These are phyloP conservation scores for Colletotrichum phormii DNA, from an alignment of 2,329 filamentous ascomycete species.

Conservation along the genomic window DNA sequence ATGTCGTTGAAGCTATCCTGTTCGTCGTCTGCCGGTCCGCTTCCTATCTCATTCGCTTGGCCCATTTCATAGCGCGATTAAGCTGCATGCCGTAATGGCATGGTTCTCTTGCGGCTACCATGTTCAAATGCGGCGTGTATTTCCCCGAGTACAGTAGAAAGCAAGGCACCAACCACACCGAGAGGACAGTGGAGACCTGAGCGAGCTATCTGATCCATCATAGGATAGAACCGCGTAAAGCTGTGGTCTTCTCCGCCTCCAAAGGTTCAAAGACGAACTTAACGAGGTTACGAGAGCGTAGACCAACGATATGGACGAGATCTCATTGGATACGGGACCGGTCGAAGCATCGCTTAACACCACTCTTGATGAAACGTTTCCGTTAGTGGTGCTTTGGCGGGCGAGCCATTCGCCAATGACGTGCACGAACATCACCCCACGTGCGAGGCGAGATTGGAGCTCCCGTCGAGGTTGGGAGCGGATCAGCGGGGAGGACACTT, in stretches of 20 bases:
- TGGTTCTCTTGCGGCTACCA: background rate
- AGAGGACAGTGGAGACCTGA: background rate
- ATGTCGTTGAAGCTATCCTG: constrained; percentile 15
- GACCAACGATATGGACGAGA: background rate
- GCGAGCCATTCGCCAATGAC: constrained; percentile 12
- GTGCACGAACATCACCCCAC: constrained; percentile 12
- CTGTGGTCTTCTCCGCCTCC: background rate
- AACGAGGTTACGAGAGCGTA: background rate
- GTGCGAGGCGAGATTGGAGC: constrained; percentile 14
- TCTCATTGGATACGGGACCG: constrained; percentile 3
- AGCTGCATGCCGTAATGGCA: background rate
- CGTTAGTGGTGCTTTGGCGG: constrained; percentile 2
- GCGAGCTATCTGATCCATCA: background rate
- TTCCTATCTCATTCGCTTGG: background rate
- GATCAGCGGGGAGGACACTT: constrained; percentile 8
- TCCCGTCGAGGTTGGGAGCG: background rate
- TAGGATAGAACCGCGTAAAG: background rate
- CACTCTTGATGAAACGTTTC: constrained; percentile 27
- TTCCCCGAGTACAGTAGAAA: background rate
- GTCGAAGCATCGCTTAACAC: background rate
- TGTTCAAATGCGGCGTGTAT: background rate
- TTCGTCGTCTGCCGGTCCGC: background rate
- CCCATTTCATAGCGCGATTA: background rate
- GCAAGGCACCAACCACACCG: background rate
- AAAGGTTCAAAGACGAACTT: background rate